Percentiles rank a stretch among this genome's conserved stretches.
These are phyloP conservation scores for Nannochloropsis gaditana DNA, from an alignment of 108 stramenopile species.

Conservation along the genomic window DNA sequence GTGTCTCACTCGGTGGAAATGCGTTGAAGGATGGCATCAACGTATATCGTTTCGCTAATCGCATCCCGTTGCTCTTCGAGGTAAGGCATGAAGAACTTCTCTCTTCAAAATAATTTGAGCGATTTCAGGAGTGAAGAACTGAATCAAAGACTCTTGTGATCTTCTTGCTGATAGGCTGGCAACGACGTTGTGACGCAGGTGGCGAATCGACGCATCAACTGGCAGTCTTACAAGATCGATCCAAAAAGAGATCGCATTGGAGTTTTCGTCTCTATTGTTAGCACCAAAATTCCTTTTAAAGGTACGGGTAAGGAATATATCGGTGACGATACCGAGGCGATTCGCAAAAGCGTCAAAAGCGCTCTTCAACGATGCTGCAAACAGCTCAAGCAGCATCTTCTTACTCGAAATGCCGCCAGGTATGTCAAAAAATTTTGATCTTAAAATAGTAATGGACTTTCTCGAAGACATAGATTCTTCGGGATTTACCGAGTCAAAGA, in stretches of 20 bases:
- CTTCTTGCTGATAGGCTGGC: conserved; percentile 54
- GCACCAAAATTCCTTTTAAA: conserved; percentile 95
- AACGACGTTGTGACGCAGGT: conserved; percentile 86
- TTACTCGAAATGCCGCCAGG: conserved; percentile 35
- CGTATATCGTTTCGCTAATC: conserved; percentile 91
- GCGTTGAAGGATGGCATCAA: conserved; percentile 79
- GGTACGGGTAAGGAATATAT: conserved; percentile 89
- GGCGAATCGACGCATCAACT: conserved; percentile 63
- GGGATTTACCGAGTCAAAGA: too few species aligned
- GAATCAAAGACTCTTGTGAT: background rate
- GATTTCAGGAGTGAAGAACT: too few species aligned
- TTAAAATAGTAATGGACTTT: too few species aligned
- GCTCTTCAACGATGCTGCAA: conserved; percentile 50
- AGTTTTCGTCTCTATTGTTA: conserved; percentile 89
- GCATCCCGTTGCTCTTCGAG: conserved; percentile 92
- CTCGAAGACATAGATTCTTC: too few species aligned
- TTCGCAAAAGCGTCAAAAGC: conserved; percentile 40
- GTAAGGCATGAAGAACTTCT: background rate
- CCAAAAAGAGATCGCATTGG: conserved; percentile 83
- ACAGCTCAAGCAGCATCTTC: conserved; percentile 37
- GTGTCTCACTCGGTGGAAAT: conserved; percentile 84
- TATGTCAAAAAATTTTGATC: conserved; percentile 23
- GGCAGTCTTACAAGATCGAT: conserved; percentile 89
- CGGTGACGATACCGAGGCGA: conserved; percentile 55
- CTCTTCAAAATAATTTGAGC: background rate